phyloP scores from a whole-genome alignment of 2,329 filamentous ascomycete species.

The Fusarium sp. region DNA sequence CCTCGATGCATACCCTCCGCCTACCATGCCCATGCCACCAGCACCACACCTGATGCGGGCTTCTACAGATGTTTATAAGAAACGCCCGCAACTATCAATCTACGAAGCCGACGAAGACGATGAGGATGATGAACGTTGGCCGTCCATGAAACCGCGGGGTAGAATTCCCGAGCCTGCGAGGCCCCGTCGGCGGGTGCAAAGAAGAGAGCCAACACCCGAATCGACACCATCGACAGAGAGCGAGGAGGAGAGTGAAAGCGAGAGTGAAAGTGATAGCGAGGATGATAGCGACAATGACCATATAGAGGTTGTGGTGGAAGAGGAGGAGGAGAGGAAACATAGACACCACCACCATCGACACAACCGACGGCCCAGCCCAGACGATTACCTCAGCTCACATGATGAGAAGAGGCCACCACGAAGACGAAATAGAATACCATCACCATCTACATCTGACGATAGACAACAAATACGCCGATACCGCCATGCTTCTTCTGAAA shows the following conservation, averaged over 20 bases:
- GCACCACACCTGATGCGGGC: constrained; percentile 45
- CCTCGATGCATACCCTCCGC: constrained; percentile 44
- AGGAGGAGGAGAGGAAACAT: constrained; percentile 46
- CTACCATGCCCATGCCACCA: constrained; percentile 46
- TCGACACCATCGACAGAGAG: constrained; percentile 33
- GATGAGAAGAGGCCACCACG: constrained; percentile 40
- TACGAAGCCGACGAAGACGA: constrained; percentile 46
- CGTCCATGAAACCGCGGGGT: constrained; percentile 36
- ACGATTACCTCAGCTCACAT: constrained; percentile 45
- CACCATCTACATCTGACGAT: constrained; percentile 43
- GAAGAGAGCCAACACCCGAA: constrained; percentile 36
- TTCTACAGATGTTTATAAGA: constrained; percentile 48
- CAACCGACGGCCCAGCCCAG: constrained; percentile 40
- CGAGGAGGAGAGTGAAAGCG: constrained; percentile 25
- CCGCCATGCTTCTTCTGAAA: constrained; percentile 44
- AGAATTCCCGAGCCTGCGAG: constrained; percentile 33
- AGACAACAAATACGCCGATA: constrained; percentile 38
- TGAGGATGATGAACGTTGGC: constrained; percentile 28
- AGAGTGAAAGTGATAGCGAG: constrained; percentile 30
- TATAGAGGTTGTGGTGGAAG: constrained; percentile 45
- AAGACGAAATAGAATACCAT: constrained; percentile 39
- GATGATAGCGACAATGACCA: constrained; percentile 27
- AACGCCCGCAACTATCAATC: constrained; percentile 44
- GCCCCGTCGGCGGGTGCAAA: constrained; percentile 29
- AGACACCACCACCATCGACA: constrained; percentile 32